A percentile compares a stretch with the other conserved stretches of the same genome.
These are phyloP conservation scores for Trichoderma gamsii DNA, from an alignment of 495 filamentous ascomycete species.

Conservation along the genomic window DNA sequence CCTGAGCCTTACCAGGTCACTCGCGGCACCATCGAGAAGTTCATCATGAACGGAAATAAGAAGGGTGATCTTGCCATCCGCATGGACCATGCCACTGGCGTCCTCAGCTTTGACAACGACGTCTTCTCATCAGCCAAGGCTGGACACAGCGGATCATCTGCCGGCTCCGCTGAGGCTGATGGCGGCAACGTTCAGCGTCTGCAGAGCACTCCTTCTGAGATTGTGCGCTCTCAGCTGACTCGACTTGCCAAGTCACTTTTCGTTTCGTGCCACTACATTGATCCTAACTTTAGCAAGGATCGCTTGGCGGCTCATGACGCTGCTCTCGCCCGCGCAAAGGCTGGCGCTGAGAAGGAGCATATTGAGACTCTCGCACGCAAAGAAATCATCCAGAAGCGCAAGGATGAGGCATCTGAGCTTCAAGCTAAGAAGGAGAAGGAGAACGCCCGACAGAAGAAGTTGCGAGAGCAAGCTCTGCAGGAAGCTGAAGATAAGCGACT, in stretches of 20 bases:
- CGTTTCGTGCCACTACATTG: constrained; percentile 90
- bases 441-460: constrained; percentile 75
- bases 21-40: constrained; percentile 92
- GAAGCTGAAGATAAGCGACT: constrained; percentile 84
- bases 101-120: constrained; percentile 95
- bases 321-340: constrained; percentile 72
- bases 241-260: constrained; percentile 87
- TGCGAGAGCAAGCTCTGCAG: constrained; percentile 75
- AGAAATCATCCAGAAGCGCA: constrained; percentile 89
- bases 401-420: constrained; percentile 81
- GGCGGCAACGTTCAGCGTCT: constrained; percentile 82
- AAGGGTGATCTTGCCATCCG: constrained; percentile 97
- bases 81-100: constrained; percentile 87
- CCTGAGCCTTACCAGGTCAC: constrained; percentile 94
- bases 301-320: constrained; percentile 72
- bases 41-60: constrained; percentile 99
- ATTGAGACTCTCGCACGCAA: constrained; percentile 81
- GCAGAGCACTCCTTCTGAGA: constrained; percentile 95
- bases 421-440: constrained; percentile 85
- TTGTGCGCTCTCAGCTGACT: constrained; percentile 88
- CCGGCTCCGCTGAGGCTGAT: constrained; percentile 86
- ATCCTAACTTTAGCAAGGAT: constrained; percentile 75
- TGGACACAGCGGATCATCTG: constrained; percentile 72
- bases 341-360: constrained; percentile 87
- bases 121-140: constrained; percentile 97